phyloP scores from a whole-genome alignment of 2,329 filamentous ascomycete genomes.

The Neopestalotiopsis rosae region DNA sequence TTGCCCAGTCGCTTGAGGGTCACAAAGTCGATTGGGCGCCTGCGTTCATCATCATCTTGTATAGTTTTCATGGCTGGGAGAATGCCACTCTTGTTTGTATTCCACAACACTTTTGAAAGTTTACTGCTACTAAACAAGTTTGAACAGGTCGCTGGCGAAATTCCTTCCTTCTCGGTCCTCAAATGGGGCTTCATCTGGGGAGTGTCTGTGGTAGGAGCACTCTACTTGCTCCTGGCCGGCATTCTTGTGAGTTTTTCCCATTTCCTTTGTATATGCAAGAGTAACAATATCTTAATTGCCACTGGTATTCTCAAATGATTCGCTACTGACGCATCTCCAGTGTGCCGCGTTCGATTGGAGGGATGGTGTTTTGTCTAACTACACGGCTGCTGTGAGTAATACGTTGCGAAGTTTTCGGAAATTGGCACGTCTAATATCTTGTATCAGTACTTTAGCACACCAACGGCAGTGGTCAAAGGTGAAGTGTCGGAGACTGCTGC shows the following conservation, averaged over 20 bases:
- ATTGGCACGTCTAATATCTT: background rate
- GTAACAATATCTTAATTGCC: background rate
- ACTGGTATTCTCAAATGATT: background rate
- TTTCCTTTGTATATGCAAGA: background rate
- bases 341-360: background rate
- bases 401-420: background rate
- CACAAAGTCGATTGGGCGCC: background rate
- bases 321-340: background rate
- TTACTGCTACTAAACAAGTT: background rate
- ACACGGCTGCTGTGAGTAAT: background rate
- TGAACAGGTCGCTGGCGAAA: background rate
- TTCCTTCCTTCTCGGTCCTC: conserved; percentile 5
- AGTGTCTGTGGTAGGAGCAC: background rate
- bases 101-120: background rate
- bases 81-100: background rate
- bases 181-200: conserved; percentile 7
- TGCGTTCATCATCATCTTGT: background rate
- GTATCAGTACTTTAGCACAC: background rate
- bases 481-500: background rate
- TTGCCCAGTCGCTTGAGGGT: background rate
- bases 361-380: background rate
- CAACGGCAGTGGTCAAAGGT: background rate
- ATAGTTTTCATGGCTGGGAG: conserved; percentile 9
- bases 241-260: background rate
- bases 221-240: background rate